Evolutionary conservation across 2,329 filamentous ascomycete genomes (phyloP), one percentile per base, ranked within the genome.

Genomic region (Paraphoma sp.): DNA sequence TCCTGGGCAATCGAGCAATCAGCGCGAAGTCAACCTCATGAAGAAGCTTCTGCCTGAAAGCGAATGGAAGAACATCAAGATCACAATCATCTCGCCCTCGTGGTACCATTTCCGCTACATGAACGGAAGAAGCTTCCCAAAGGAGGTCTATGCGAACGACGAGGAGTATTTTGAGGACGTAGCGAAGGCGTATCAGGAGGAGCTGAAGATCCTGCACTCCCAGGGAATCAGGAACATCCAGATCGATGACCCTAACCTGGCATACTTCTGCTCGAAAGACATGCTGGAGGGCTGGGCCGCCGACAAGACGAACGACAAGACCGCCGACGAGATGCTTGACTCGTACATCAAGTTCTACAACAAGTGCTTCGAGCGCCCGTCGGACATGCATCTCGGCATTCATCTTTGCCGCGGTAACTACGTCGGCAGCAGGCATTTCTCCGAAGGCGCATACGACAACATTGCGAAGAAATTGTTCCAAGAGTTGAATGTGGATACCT

Each of bases 311-410:
- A 92, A 93, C 72, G 84, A 84, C 51, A 86, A 87, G 73, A 85
- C 85, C 1, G 85, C 89, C 6, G 89, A 91, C 46, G 86, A 88
- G 63, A 86, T 92, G 44, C 84, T 93, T 18, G 88, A 91, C 65
- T 85, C 88, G 29, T 93, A 93, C 77, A 89, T 93, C 73, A 81
- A 84, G 59, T 85, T 91, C 63, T 93, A 93, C 82, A 93, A 93
- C 73, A 87, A 90, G 74, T 86, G 83, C 68, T 82, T 91, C 69
- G 79, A 74, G 66, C 79, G 86, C 0, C 89, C 89, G 0, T 73
- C 81, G 2, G 89, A 93, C 70, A 85, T 93, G 81, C 89, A 92
- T 75, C 83, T 91, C 2, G 90, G 90, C 45, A 87, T 93, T 14
- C 91, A 93, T 71, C 81, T 93, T 49, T 93, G 90, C 82, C 71